Evolutionary conservation across 106 monocot genomes (phyloP), one percentile per base, ranked within the genome.

Genomic region (Allium fistulosum): DNA sequence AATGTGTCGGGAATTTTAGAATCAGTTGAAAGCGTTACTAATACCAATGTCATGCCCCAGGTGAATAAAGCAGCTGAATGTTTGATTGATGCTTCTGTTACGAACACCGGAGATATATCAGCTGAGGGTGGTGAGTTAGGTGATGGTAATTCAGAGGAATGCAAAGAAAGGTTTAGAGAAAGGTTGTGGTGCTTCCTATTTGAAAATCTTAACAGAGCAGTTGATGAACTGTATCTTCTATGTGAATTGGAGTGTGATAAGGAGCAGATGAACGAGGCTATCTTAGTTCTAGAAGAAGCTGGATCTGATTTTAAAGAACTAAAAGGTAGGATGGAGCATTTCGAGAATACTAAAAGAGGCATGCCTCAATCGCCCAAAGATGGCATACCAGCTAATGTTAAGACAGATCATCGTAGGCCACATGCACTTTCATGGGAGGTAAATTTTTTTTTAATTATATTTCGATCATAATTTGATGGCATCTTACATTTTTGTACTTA

Each of bases 371-470:
- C 65, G 67, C 17, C 77, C 58, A 91, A 75, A 76, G 91, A 91
- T 75, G 83, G 83, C 46, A 65, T 64, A 45, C 53, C 77, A 37
- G 55, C 81, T 72, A 80, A 71, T 75, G 65, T 74, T 9, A 96
- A 86, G 67, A 37, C 83, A 63, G 96, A 92, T 48, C 85, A 88
- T 72, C 81, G 86, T n/a, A 77, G 96, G 60, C 88, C 92, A 66
- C 96, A 96, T 92, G 86, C 96, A 28, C 53, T 96, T 61, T 92
- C 96, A 49, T 96, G 96, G 96, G 96, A 96, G 92, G 96, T 96
- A 78, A 47, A n/a, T n/a, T n/a, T 59, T 9, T 6, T 49, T 11
- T 51, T 72, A 22, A 11, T 9, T 9, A 56, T 37, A 37, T 37
- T 37, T 37, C 5, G 22, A 22, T 5, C 5, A 37, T 37, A 37